Evolutionary conservation across 2,329 filamentous ascomycete species (phyloP), one percentile per base, ranked within the genome.

Genomic region (Chrysosporium keratinophilum): DNA sequence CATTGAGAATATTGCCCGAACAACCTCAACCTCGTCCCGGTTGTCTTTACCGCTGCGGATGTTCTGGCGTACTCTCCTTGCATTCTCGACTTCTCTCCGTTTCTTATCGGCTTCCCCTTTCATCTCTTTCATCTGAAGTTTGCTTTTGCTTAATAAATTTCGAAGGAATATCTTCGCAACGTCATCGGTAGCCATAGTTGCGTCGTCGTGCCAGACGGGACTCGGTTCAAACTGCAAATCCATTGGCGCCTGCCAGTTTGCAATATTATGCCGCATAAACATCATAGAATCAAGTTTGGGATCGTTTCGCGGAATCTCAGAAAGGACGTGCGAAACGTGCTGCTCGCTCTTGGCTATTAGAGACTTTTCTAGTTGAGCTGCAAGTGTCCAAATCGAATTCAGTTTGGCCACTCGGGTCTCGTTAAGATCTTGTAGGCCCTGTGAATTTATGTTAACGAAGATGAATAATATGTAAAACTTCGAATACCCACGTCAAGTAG

Each of bases 181-280:
- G 45, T 96, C 89, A 67, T 97, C 90, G 0, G 85, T 81, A 5
- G 93, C 79, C 80, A 98, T 95, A 19, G 78, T 72, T 55, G 85
- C 87, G 62, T 96, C 89, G 63, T 98, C 94, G 63, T 96, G 85
- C 93, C 94, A 98, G 28, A 98, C 86, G 0, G 93, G 91, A 66
- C 90, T 95, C 0, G 93, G 86, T 69, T 98, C 93, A 62, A 98
- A 98, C 10, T 74, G 75, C 69, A 93, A 87, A 70, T 96, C 85
- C 0, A 79, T 64, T 0, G 93, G 93, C 64, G 97, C 91, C 64
- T 88, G 83, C 78, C 87, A 95, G 50, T 79, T 74, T 20, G 81
- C 80, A 61, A 87, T 82, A 65, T 98, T 98, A 74, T 98, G 93
- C 57, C 86, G 84, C 54, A 95, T 83, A 69, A 96, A 98, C 93